These are phyloP conservation scores for Anthracocystis walkeri DNA, from an alignment of 1,284 basidiomycete genomes.

Conservation along the genomic window DNA sequence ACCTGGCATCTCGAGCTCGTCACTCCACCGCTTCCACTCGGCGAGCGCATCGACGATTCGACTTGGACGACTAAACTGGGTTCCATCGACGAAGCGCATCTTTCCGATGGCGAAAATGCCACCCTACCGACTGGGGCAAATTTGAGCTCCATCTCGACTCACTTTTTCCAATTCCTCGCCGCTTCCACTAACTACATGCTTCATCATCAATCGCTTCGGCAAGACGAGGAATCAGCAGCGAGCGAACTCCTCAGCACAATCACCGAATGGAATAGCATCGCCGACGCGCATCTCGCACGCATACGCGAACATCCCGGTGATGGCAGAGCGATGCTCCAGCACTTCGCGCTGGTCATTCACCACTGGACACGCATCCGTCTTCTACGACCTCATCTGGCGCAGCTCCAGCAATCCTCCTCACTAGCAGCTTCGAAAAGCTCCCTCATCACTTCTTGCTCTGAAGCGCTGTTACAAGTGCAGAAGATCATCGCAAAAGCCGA, in stretches of 20 bases:
- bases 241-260: slow-evolving; percentile 14
- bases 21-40: slow-evolving; percentile 27
- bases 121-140: slow-evolving; percentile 22
- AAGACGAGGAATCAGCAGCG: background rate
- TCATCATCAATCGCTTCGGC: slow-evolving; percentile 9
- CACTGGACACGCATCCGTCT: slow-evolving; percentile 44
- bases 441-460: slow-evolving; percentile 31
- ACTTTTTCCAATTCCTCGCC: slow-evolving; percentile 40
- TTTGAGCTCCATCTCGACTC: slow-evolving; percentile 32
- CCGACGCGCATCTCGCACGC: slow-evolving; percentile 20
- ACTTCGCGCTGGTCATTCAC: slow-evolving; percentile 36
- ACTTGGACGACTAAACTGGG: slow-evolving; percentile 26
- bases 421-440: slow-evolving; percentile 13
- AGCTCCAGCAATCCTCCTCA: slow-evolving; percentile 16
- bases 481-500: slow-evolving; percentile 33
- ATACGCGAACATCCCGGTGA: slow-evolving; percentile 25
- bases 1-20: slow-evolving; percentile 38
- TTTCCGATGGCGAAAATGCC: slow-evolving; percentile 32
- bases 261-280: slow-evolving; percentile 30
- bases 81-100: slow-evolving; percentile 40
- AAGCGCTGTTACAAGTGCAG: slow-evolving; percentile 30
- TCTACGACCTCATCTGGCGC: slow-evolving; percentile 25
- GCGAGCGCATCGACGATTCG: slow-evolving; percentile 21
- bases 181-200: slow-evolving; percentile 25
- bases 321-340: slow-evolving; percentile 28